A percentile compares a stretch with the other conserved stretches of the same genome.
Conservation (phyloP, 163 green algal species). For the Prototheca wickerhamii region DNA sequence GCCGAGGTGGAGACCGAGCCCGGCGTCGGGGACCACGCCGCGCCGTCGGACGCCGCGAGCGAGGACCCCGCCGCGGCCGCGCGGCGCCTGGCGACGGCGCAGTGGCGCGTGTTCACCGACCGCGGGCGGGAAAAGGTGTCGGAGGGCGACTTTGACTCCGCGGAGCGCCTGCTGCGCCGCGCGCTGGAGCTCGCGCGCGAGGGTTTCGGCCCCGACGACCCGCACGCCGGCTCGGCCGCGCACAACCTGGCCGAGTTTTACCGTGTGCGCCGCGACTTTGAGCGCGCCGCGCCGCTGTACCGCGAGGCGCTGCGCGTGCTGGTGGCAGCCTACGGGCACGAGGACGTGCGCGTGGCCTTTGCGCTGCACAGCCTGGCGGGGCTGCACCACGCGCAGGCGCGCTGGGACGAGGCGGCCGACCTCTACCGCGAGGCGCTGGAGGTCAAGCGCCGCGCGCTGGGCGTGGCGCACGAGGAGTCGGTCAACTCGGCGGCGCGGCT, state of each 20-base stretch:
- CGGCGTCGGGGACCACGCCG: not conserved
- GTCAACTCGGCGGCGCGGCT: conserved; percentile 21
- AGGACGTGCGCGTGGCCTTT: conserved; percentile 24
- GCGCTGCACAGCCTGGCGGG: conserved; percentile 26
- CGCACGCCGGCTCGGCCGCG: conserved; percentile 24
- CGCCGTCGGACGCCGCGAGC: not conserved
- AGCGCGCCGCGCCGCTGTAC: conserved; percentile 27
- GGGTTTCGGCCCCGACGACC: conserved; percentile 27
- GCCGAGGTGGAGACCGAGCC: not conserved
- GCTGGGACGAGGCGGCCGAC: conserved; percentile 11
- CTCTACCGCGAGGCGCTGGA: conserved; percentile 17
- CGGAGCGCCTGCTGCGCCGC: conserved; percentile 17
- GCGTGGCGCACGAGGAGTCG: conserved; percentile 25
- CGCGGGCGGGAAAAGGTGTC: conserved; percentile 20
- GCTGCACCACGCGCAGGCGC: conserved; percentile 14
- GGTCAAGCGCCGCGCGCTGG: conserved; percentile 23
- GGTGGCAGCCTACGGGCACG: conserved; percentile 16
- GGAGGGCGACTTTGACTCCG: conserved; percentile 13
- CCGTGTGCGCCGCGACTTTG: conserved; percentile 15
- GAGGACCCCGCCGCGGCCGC: not conserved
- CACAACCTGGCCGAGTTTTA: conserved; percentile 36
- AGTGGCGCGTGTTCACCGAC: conserved; percentile 35
- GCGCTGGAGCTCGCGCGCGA: conserved; percentile 18
- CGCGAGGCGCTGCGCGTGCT: conserved; percentile 19
- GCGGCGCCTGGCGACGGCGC: conserved; percentile 3